phyloP scores from a whole-genome alignment of 2,329 filamentous ascomycete species.

The Cercospora sp. region DNA sequence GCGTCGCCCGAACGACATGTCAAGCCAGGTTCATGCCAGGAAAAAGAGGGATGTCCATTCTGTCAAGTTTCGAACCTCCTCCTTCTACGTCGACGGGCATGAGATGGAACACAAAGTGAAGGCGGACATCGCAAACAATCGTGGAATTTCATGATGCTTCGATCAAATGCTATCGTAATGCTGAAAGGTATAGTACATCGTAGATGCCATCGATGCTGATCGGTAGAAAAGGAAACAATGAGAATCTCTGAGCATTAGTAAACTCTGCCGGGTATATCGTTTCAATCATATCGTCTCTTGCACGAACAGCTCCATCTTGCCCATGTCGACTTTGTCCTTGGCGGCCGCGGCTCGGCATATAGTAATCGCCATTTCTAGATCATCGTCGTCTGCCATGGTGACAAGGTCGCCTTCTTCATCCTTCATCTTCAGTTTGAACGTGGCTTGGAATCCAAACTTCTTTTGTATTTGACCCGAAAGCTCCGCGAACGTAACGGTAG shows the following conservation, averaged over 20 bases:
- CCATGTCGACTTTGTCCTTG: slow-evolving; percentile 77
- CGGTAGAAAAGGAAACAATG: slow-evolving; percentile 2
- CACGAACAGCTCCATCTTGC: slow-evolving; percentile 81
- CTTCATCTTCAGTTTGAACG: slow-evolving; percentile 85
- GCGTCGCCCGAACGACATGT: slow-evolving; percentile 3
- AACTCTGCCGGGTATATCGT: slow-evolving; percentile 8
- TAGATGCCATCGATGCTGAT: slow-evolving; percentile 2
- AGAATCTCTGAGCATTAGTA: neutral
- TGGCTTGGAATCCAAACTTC: slow-evolving; percentile 74
- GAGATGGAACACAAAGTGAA: neutral
- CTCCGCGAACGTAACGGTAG: slow-evolving; percentile 71
- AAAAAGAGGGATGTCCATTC: neutral
- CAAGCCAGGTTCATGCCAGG: neutral
- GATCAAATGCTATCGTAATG: neutral
- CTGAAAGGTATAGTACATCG: neutral
- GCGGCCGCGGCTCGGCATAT: slow-evolving; percentile 61
- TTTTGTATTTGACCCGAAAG: slow-evolving; percentile 77
- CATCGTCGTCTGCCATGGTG: slow-evolving; percentile 94
- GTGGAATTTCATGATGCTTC: neutral
- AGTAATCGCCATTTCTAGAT: slow-evolving; percentile 83
- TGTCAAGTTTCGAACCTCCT: neutral
- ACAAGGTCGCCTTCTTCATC: slow-evolving; percentile 95
- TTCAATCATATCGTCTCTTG: slow-evolving; percentile 28
- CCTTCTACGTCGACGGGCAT: neutral
- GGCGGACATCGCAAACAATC: neutral